Percentiles rank a stretch among this genome's conserved stretches.
Conservation (phyloP, 768 basidiomycete genomes). For the Podaxis carcinomalis region DNA sequence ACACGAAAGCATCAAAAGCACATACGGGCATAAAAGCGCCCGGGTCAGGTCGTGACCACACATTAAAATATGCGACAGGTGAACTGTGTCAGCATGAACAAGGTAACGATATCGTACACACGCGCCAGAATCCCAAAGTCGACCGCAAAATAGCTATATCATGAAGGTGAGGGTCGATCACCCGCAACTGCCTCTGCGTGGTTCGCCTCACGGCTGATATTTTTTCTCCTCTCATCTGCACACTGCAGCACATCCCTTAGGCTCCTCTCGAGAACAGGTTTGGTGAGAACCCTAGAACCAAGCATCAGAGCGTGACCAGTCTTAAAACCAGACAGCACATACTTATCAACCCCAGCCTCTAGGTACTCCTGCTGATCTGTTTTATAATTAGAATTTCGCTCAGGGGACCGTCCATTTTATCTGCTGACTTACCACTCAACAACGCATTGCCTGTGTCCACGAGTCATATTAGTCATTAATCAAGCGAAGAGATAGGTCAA, state of each 20-base stretch:
- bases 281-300: slow-evolving; percentile 60
- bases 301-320: slow-evolving; percentile 8
- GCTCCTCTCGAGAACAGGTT: slow-evolving; percentile 69
- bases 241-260: slow-evolving; percentile 39
- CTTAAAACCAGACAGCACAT: slow-evolving; percentile 21
- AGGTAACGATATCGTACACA: slow-evolving; percentile 9
- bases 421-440: slow-evolving; percentile 34
- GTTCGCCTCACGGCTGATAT: slow-evolving; percentile 12
- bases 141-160: not conserved
- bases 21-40: not conserved
- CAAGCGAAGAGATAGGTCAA: not conserved
- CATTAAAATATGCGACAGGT: slow-evolving; percentile 1
- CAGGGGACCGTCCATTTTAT: slow-evolving; percentile 1
- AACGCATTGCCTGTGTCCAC: slow-evolving; percentile 45
- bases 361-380: slow-evolving; percentile 71
- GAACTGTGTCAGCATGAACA: not conserved
- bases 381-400: slow-evolving; percentile 22
- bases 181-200: slow-evolving; percentile 3
- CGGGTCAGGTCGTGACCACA: not conserved
- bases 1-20: not conserved
- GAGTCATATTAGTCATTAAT: not conserved
- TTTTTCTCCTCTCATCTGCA: slow-evolving; percentile 45
- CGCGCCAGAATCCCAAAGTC: slow-evolving; percentile 1
- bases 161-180: not conserved
- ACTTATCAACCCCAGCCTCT: slow-evolving; percentile 74